Evolutionary conservation across 495 filamentous ascomycete species (phyloP).

Genomic region (Aspergillus bridgeri): DNA sequence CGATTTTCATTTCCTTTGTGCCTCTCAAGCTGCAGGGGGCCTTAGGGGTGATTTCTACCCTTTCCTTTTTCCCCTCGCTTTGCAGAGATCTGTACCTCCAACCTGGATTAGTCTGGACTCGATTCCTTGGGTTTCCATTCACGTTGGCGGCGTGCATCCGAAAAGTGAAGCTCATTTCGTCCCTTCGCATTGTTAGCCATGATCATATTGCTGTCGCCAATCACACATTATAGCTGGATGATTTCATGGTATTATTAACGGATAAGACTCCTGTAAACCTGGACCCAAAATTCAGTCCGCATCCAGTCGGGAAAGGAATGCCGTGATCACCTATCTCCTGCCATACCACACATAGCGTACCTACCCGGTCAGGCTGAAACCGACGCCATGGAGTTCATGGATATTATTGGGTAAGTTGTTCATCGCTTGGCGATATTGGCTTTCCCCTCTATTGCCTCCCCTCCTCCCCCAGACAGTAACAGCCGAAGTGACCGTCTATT

Average conservation of each 20-base stretch:
- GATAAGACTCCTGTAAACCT: background rate
- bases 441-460: background rate
- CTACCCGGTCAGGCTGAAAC: constrained; percentile 8
- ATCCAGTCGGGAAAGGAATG: constrained; percentile 20
- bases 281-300: background rate
- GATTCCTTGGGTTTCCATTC: background rate
- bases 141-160: background rate
- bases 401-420: constrained; percentile 37
- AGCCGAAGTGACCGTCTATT: background rate
- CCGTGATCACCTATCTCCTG: constrained; percentile 9
- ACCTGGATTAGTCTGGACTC: background rate
- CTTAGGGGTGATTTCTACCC: background rate
- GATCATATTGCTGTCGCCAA: constrained; percentile 1
- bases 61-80: background rate
- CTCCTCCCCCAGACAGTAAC: background rate
- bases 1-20: background rate
- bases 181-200: background rate
- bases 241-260: background rate
- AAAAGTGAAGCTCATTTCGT: background rate
- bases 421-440: background rate
- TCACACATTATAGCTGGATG: background rate
- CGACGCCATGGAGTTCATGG: constrained; percentile 41
- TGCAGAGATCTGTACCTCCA: background rate
- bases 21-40: background rate
- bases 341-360: constrained; percentile 4